These are phyloP conservation scores for Blastocystis sp. DNA, from an alignment of 352 stramenopile genomes.

Conservation along the genomic window DNA sequence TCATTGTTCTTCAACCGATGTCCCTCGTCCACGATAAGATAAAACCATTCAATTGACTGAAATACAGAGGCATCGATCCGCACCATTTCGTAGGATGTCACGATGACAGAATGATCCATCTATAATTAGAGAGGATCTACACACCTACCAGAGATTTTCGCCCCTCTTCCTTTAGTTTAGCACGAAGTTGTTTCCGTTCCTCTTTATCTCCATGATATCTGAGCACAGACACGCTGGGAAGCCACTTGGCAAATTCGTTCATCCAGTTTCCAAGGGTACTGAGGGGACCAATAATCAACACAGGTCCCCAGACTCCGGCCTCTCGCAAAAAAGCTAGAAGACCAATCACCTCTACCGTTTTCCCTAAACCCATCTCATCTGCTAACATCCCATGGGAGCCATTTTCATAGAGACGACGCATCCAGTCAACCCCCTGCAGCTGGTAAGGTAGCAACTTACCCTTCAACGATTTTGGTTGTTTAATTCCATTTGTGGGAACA, in stretches of 20 bases:
- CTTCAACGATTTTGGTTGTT: background rate
- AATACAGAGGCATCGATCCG: background rate
- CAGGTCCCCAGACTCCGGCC: constrained; percentile 83
- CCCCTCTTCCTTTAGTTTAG: background rate
- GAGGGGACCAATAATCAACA: constrained; percentile 94
- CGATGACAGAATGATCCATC: constrained; percentile 72
- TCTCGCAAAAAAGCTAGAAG: constrained; percentile 90
- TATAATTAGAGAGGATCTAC: background rate
- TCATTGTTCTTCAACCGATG: constrained; percentile 89
- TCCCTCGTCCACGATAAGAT: constrained; percentile 87
- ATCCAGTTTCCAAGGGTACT: constrained; percentile 98
- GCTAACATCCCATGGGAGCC: constrained; percentile 95
- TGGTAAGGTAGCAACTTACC: constrained; percentile 80
- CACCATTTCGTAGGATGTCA: constrained; percentile 94
- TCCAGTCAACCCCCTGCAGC: constrained; percentile 92
- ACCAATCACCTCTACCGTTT: constrained; percentile 87
- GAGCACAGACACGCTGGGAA: constrained; percentile 80
- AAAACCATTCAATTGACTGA: constrained; percentile 27
- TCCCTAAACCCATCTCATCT: constrained; percentile 82
- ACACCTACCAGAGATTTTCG: background rate
- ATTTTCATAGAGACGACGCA: constrained; percentile 91
- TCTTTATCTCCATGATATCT: constrained; percentile 92
- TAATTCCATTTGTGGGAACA: background rate
- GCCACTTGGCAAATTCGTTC: constrained; percentile 91
- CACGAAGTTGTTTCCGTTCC: constrained; percentile 80